Conservation (phyloP, 345 rosid species). For the Populus pruinosa region DNA sequence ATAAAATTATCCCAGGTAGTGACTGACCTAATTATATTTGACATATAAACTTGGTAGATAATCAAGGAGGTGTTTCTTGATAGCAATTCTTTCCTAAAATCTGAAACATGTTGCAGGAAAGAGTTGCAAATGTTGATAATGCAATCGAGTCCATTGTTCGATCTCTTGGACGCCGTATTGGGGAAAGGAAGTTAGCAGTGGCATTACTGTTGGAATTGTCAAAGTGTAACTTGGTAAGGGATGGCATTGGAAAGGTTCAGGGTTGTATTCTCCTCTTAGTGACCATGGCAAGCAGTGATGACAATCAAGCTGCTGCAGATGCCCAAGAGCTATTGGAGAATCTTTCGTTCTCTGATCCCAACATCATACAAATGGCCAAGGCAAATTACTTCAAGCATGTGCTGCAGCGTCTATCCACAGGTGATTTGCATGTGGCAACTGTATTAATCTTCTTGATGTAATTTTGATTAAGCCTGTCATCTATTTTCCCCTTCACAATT, state of each 20-base stretch:
- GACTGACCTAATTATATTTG: background rate
- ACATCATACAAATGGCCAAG: constrained; percentile 61
- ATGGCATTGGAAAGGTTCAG: constrained; percentile 50
- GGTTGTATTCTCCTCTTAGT: constrained; percentile 66
- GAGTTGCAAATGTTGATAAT: constrained; percentile 38
- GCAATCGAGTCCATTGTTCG: constrained; percentile 53
- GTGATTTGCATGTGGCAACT: constrained; percentile 25
- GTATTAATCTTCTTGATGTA: constrained; percentile 3
- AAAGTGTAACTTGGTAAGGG: constrained; percentile 28
- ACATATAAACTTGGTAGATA: background rate
- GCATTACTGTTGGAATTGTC: constrained; percentile 52
- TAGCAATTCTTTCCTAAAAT: constrained; percentile 4
- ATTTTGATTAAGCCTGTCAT: background rate
- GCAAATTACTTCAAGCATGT: constrained; percentile 64
- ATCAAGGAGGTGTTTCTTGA: background rate
- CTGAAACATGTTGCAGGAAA: constrained; percentile 45
- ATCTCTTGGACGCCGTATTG: constrained; percentile 53
- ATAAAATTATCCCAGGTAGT: background rate
- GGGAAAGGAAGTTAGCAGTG: constrained; percentile 58
- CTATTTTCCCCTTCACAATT: too few species aligned
- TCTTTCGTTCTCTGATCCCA: constrained; percentile 54
- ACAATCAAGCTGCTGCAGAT: constrained; percentile 44
- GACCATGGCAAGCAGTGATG: constrained; percentile 58
- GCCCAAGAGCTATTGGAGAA: constrained; percentile 51
- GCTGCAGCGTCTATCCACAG: constrained; percentile 52